phyloP scores from a whole-genome alignment of 257 asterid species.

The Penstemon eatonii region DNA sequence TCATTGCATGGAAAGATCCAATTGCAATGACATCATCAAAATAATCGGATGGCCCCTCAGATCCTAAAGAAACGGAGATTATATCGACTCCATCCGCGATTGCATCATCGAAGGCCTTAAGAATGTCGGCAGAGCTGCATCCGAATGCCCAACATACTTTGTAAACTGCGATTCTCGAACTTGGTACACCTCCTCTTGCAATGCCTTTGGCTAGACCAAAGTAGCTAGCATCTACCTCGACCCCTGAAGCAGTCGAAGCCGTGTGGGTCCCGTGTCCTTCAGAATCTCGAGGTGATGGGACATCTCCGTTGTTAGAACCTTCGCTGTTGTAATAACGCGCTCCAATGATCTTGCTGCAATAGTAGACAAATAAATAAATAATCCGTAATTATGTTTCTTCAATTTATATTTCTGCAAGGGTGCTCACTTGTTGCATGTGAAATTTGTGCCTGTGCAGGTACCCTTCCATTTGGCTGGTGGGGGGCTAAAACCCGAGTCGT shows the following conservation, averaged over 20 bases:
- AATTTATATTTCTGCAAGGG: background rate
- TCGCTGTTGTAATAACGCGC: slow-evolving; percentile 16
- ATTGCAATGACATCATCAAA: slow-evolving; percentile 37
- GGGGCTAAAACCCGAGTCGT: slow-evolving; percentile 4
- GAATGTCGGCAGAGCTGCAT: slow-evolving; percentile 3
- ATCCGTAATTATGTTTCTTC: background rate
- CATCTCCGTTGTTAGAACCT: background rate
- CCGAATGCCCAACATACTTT: background rate
- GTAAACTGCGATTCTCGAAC: slow-evolving; percentile 15
- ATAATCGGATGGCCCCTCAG: slow-evolving; percentile 9
- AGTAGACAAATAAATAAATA: background rate
- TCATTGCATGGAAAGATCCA: slow-evolving; percentile 48
- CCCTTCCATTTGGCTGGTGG: slow-evolving; percentile 23
- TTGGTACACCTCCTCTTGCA: slow-evolving; percentile 4
- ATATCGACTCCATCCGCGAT: slow-evolving; percentile 24
- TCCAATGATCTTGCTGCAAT: slow-evolving; percentile 12
- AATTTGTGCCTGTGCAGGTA: slow-evolving; percentile 11
- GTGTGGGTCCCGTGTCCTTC: slow-evolving; percentile 16
- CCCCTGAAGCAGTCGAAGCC: slow-evolving; percentile 13
- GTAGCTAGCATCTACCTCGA: slow-evolving; percentile 11
- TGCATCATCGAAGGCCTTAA: slow-evolving; percentile 20
- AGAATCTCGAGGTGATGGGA: slow-evolving; percentile 7
- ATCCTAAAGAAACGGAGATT: slow-evolving; percentile 20
- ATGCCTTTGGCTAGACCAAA: slow-evolving; percentile 9
- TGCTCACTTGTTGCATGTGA: slow-evolving; percentile 16